A percentile compares a stretch with the other conserved stretches of the same genome.
These are phyloP conservation scores for Penicillium silybi DNA, from an alignment of 495 filamentous ascomycete species.

Conservation along the genomic window DNA sequence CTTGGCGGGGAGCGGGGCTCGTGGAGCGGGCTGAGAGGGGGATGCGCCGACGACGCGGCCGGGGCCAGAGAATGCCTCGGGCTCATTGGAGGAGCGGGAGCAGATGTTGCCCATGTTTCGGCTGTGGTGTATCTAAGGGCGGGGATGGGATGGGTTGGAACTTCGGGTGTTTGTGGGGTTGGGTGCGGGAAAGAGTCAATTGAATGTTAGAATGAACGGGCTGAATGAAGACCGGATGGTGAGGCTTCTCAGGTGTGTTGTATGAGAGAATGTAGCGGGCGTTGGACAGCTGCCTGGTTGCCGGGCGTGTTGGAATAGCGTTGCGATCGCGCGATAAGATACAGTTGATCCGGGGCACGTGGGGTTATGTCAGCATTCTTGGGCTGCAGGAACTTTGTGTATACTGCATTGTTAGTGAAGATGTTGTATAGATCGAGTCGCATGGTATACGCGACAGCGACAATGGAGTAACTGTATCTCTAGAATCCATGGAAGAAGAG, in stretches of 20 bases:
- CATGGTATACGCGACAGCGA: background rate
- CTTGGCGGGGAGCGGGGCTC: conserved; percentile 40
- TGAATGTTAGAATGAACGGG: background rate
- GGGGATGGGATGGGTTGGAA: background rate
- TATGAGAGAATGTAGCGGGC: background rate
- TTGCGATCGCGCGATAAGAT: conserved; percentile 3
- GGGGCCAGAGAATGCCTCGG: conserved; percentile 54
- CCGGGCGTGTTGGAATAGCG: conserved; percentile 1
- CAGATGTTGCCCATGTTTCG: conserved; percentile 68
- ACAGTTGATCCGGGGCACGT: conserved; percentile 26
- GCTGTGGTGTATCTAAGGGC: too few species aligned
- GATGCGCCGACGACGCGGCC: conserved; percentile 55
- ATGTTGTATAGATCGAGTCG: background rate
- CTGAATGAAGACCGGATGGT: background rate
- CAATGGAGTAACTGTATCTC: background rate
- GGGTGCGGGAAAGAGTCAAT: background rate
- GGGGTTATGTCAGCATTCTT: conserved; percentile 15
- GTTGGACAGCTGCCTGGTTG: background rate
- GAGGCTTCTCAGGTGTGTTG: background rate
- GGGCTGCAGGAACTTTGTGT: background rate
- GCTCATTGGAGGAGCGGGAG: conserved; percentile 56
- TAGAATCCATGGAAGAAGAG: background rate
- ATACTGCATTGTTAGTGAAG: background rate
- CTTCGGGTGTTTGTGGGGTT: background rate
- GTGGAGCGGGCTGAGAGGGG: conserved; percentile 19